These are phyloP conservation scores for Aspergillus latus DNA, from an alignment of 2,329 filamentous ascomycete genomes.

Conservation along the genomic window DNA sequence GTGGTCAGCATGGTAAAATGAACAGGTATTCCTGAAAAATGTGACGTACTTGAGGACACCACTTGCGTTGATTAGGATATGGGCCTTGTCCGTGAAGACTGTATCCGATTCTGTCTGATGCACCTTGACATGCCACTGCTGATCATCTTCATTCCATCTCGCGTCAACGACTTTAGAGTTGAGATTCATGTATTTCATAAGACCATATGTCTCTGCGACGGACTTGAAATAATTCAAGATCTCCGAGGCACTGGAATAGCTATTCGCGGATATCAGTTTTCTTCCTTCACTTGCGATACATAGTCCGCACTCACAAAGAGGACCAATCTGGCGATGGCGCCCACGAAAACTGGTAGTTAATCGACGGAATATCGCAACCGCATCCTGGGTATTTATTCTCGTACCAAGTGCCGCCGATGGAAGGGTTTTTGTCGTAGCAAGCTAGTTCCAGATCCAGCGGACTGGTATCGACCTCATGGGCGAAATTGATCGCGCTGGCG, in stretches of 20 bases:
- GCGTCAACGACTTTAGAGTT: slow-evolving; percentile 27
- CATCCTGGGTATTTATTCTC: slow-evolving; percentile 37
- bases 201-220: slow-evolving; percentile 26
- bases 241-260: slow-evolving; percentile 1
- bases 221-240: slow-evolving; percentile 29
- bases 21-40: not conserved
- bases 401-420: slow-evolving; percentile 33
- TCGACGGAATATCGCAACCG: slow-evolving; percentile 26
- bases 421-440: slow-evolving; percentile 31
- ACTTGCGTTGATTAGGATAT: slow-evolving; percentile 37
- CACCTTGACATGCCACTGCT: not conserved
- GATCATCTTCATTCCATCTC: slow-evolving; percentile 29
- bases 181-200: slow-evolving; percentile 29
- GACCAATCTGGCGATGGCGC: not conserved
- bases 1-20: not conserved
- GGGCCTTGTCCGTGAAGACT: slow-evolving; percentile 28
- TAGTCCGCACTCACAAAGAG: slow-evolving; percentile 18
- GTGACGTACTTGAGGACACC: slow-evolving; percentile 37
- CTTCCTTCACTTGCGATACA: not conserved
- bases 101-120: slow-evolving; percentile 7
- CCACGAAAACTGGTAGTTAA: slow-evolving; percentile 1
- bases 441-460: slow-evolving; percentile 22
- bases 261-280: not conserved
- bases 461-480: slow-evolving; percentile 23
- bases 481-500: slow-evolving; percentile 20